phyloP scores from a whole-genome alignment of 2,329 filamentous ascomycete genomes.

The Fusarium sp. region DNA sequence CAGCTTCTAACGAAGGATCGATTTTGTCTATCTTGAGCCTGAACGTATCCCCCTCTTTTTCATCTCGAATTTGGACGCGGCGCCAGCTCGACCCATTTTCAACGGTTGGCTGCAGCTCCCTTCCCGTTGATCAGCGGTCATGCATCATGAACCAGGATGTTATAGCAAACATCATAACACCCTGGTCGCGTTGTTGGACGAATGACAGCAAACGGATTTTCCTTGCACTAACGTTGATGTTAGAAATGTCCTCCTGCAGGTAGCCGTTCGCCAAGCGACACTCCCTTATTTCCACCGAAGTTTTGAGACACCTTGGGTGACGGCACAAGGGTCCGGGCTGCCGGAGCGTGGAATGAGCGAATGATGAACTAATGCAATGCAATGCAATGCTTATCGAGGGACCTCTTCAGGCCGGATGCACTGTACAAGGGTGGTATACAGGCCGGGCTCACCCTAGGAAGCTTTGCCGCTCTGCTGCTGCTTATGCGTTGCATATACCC shows the following conservation, averaged over 20 bases:
- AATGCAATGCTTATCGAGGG: slow-evolving; percentile 32
- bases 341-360: slow-evolving; percentile 20
- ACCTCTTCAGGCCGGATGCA: slow-evolving; percentile 1
- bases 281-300: not conserved
- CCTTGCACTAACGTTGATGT: not conserved
- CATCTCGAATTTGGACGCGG: not conserved
- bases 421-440: slow-evolving; percentile 8
- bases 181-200: slow-evolving; percentile 4
- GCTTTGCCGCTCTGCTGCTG: slow-evolving; percentile 15
- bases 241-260: slow-evolving; percentile 11
- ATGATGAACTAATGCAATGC: slow-evolving; percentile 27
- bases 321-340: slow-evolving; percentile 25
- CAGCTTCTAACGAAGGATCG: not conserved
- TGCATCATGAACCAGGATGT: slow-evolving; percentile 23
- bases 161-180: slow-evolving; percentile 19
- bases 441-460: slow-evolving; percentile 16
- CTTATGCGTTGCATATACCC: slow-evolving; percentile 10
- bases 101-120: slow-evolving; percentile 21
- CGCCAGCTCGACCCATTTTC: not conserved
- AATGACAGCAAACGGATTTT: slow-evolving; percentile 5
- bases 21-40: not conserved
- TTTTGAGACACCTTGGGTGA: slow-evolving; percentile 5
- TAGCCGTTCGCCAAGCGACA: slow-evolving; percentile 4
- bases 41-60: not conserved
- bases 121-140: slow-evolving; percentile 22